phyloP scores from a whole-genome alignment of 192 early-diverging fungal genomes.

The Jimgerdemannia lactiflua region DNA sequence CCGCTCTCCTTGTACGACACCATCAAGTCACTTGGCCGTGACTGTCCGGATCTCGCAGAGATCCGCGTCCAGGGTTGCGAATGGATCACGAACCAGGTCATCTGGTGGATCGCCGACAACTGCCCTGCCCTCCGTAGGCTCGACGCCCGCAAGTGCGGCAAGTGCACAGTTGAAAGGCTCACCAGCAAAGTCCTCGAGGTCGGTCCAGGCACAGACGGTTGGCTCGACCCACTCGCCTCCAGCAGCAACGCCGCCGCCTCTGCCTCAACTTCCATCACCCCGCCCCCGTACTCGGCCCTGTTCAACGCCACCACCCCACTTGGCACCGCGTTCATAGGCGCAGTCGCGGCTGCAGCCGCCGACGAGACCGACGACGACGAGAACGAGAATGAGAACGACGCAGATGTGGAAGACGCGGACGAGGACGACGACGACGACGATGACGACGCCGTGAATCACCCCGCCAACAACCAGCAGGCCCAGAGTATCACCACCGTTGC shows the following conservation, averaged over 20 bases:
- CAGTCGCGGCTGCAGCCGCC: background rate
- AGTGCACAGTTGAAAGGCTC: slow-evolving; percentile 23
- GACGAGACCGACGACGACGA: background rate
- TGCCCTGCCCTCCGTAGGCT: slow-evolving; percentile 30
- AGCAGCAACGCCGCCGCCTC: too few species aligned
- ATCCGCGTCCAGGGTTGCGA: slow-evolving; percentile 41
- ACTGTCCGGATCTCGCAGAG: slow-evolving; percentile 27
- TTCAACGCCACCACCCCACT: too few species aligned
- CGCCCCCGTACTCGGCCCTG: background rate
- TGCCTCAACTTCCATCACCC: background rate
- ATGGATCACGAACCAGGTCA: slow-evolving; percentile 37
- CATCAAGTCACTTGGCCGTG: slow-evolving; percentile 33
- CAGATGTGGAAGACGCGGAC: slow-evolving; percentile 8
- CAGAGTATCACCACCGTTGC: too few species aligned
- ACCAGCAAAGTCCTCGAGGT: slow-evolving; percentile 21
- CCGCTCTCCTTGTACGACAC: slow-evolving; percentile 27
- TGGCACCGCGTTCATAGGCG: too few species aligned
- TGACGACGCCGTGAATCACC: too few species aligned
- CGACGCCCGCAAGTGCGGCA: slow-evolving; percentile 34
- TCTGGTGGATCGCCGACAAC: slow-evolving; percentile 26
- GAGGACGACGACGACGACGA: slow-evolving; percentile 18
- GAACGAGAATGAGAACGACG: slow-evolving; percentile 7
- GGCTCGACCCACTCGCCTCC: background rate
- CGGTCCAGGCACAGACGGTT: slow-evolving; percentile 6
- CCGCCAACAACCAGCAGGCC: too few species aligned